Evolutionary conservation across 208 protist genomes (phyloP), one percentile per base, ranked within the genome.

Genomic region (Leishmania tarentolae): DNA sequence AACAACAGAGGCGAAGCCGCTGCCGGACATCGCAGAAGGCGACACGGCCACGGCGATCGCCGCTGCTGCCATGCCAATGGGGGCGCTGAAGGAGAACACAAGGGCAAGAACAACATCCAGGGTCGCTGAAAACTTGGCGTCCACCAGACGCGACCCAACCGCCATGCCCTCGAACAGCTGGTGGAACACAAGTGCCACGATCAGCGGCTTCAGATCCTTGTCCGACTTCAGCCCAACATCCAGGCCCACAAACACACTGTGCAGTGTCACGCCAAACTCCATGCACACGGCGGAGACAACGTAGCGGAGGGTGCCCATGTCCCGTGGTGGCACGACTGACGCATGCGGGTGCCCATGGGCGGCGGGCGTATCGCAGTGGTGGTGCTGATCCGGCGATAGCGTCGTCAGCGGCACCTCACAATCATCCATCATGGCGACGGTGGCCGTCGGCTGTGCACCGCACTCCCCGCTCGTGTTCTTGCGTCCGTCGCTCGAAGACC

Each of bases 81-180:
- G 91, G 9, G 88, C 91, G 66, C 87, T 92, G 70, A 91, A 0
- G 44, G 85, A 68, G 73, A 93, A 95, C 19, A 92, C 65, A 28
- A 89, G 50, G 11, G 86, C 85, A 19, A 92, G 69, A 0, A 82
- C n/a, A n/a, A 77, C 50, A 69, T 95, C 89, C 65, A 91, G 75
- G 31, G 59, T 79, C 19, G 53, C 63, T 46, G 50, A 35, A 59
- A 95, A 92, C 35, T 77, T 80, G 31, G 92, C 87, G 35, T 95
- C 92, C 75, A 86, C 90, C 46, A 95, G 79, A 46, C 89, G 83
- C 17, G 92, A 86, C 35, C 92, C 90, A 57, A 95, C 83, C 19
- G 90, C 87, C 76, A 94, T 87, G 35, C 92, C 92, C 80, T 94
- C 92, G 68, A 95, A 95, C 44, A 93, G 75, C 79, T 95, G 92